A percentile compares a stretch with the other conserved stretches of the same genome.
Evolutionary conservation across 1,284 basidiomycete species (phyloP).

Genomic region (Melanopsichium pennsylvanicum): DNA sequence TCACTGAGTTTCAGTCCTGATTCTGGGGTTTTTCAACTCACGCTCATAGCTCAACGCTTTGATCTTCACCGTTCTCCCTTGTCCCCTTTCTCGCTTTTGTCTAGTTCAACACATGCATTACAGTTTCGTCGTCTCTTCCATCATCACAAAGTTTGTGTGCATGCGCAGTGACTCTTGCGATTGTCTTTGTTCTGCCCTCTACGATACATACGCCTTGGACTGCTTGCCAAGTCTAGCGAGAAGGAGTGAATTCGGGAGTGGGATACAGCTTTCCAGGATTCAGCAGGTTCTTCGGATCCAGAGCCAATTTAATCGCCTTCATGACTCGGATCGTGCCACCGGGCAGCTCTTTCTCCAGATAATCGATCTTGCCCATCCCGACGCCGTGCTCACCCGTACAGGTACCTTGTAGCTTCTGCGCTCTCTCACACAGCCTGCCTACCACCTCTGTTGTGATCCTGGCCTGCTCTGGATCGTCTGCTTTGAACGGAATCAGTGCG

Average conservation of each 20-base stretch:
- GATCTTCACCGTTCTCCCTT: not conserved
- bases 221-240: slow-evolving; percentile 1
- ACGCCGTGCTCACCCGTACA: slow-evolving; percentile 67
- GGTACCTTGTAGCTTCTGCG: slow-evolving; percentile 68
- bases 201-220: too few species aligned
- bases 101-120: slow-evolving; percentile 21
- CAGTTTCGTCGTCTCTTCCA: slow-evolving; percentile 1
- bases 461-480: slow-evolving; percentile 35
- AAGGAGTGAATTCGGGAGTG: slow-evolving; percentile 3
- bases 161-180: too few species aligned
- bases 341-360: slow-evolving; percentile 53
- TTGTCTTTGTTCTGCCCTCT: too few species aligned
- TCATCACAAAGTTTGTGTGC: too few species aligned
- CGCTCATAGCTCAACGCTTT: slow-evolving; percentile 14
- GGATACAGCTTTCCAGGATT: slow-evolving; percentile 58
- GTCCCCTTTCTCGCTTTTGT: not conserved
- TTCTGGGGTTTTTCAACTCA: not conserved
- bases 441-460: slow-evolving; percentile 67
- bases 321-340: slow-evolving; percentile 49
- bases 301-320: slow-evolving; percentile 45
- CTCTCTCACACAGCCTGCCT: slow-evolving; percentile 68
- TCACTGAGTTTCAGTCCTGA: slow-evolving; percentile 58
- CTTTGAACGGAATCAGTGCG: slow-evolving; percentile 51
- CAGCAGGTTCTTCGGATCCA: slow-evolving; percentile 56
- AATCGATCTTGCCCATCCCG: slow-evolving; percentile 54